Base-by-base conservation (phyloP, 2,329 filamentous ascomycete species). In the Madurella mycetomatis region DNA sequence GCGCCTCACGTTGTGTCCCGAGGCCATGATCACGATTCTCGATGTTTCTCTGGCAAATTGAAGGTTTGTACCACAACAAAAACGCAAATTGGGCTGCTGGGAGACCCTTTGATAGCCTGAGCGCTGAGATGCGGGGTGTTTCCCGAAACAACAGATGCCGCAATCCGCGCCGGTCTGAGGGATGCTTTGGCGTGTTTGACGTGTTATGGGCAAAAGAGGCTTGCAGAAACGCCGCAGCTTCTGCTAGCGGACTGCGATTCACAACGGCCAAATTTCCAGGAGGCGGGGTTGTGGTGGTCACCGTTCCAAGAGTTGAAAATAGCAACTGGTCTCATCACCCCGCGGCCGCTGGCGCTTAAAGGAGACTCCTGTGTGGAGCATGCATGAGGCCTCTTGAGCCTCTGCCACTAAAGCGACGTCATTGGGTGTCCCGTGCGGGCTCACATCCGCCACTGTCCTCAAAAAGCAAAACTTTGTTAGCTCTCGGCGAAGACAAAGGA, bases 1-100 rank as follows among this genome's bases (percentile, higher is more conserved):
- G 15, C 13, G 15, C 15, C 66, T 60, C 66, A 76, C 74, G 68
- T 76, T 73, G 56, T 76, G 73, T 62, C 74, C 70, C 4, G 74
- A 74, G 9, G 74, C 67, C 75, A 77, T 77, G 51, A 18, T 47
- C 11, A 40, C 47, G 25, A 41, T 44, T 34, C 13, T 15, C 9
- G 11, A 37, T 11, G 13, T 9, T 9, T 37, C 34, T 37, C 11
- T 37, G 9, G 34, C 34, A 15, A 9, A 37, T 37, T 37, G 34
- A 37, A 12, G 34, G 9, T 15, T 11, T 37, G 34, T 37, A 15
- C 13, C 9, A 15, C 34, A 9, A 37, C 11, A 2, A 37, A 15
- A 37, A 9, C 2, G 34, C 34, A 37, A 37, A 15, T 5, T 5
- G 2, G 4, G 34, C 11, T 12, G 34, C 11, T 37, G 34, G 34